Conservation (phyloP, 805 yeast genomes). For the Saturnispora silvae region DNA sequence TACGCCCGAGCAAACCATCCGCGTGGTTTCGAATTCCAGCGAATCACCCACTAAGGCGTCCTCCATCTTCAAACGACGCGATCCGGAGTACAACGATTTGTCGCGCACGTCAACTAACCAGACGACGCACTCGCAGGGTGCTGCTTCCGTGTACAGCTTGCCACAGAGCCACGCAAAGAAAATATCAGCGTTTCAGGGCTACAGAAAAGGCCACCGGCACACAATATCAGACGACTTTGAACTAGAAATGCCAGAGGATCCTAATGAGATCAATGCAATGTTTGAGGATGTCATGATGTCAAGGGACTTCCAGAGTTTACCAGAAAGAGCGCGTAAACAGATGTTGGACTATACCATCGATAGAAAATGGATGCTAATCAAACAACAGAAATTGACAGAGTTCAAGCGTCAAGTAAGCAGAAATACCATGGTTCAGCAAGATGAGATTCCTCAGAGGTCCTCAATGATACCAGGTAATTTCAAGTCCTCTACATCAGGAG, state of each 20-base stretch:
- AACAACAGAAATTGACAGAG: constrained; percentile 78
- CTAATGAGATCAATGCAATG: constrained; percentile 57
- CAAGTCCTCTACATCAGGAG: constrained; percentile 1
- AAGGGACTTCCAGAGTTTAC: constrained; percentile 56
- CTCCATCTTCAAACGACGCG: constrained; percentile 5
- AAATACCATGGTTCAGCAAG: constrained; percentile 5
- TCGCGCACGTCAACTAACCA: constrained; percentile 21
- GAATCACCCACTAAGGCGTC: constrained; percentile 6
- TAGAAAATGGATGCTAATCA: constrained; percentile 85
- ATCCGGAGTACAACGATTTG: constrained; percentile 14
- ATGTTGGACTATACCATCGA: constrained; percentile 65
- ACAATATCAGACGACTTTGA: constrained; percentile 30
- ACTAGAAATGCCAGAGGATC: constrained; percentile 60
- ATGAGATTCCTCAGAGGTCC: background rate
- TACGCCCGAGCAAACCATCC: background rate
- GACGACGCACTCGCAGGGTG: constrained; percentile 13
- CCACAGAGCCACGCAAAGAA: constrained; percentile 23
- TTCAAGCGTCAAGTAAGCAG: constrained; percentile 36
- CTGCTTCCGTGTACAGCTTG: constrained; percentile 19
- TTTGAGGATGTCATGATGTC: constrained; percentile 73
- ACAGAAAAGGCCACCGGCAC: constrained; percentile 27
- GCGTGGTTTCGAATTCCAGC: background rate
- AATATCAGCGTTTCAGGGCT: constrained; percentile 13
- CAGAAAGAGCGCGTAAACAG: constrained; percentile 64
- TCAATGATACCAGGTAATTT: too few relatives aligned